phyloP scores from a whole-genome alignment of 495 filamentous ascomycete genomes.

The Aspergillus homomorphus region DNA sequence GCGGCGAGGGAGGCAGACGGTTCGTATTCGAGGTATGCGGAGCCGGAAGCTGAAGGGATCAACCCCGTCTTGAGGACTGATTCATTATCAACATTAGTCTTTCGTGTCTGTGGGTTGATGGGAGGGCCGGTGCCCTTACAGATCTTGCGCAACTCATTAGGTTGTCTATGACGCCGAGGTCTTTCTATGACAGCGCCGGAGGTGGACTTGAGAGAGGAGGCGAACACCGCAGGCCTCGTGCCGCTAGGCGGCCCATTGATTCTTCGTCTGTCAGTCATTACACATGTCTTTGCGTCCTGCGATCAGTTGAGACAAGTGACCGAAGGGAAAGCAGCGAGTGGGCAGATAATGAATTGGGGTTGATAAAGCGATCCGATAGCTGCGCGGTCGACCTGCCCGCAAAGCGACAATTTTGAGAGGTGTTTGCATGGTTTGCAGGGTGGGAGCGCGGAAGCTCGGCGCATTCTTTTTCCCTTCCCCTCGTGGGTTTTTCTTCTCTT shows the following conservation, averaged over 20 bases:
- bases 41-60: slow-evolving; percentile 89
- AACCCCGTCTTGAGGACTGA: slow-evolving; percentile 87
- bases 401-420: slow-evolving; percentile 35
- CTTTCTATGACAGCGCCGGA: slow-evolving; percentile 36
- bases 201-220: slow-evolving; percentile 39
- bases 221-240: slow-evolving; percentile 72
- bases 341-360: slow-evolving; percentile 7
- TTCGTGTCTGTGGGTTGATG: slow-evolving; percentile 14
- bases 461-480: slow-evolving; percentile 24
- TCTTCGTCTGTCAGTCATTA: slow-evolving; percentile 82
- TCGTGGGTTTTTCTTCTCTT: slow-evolving; percentile 26
- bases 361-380: slow-evolving; percentile 3
- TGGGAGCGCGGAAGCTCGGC: slow-evolving; percentile 16
- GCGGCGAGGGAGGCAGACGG: slow-evolving; percentile 49
- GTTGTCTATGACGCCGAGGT: slow-evolving; percentile 51
- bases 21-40: slow-evolving; percentile 88
- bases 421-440: slow-evolving; percentile 45
- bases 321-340: slow-evolving; percentile 2
- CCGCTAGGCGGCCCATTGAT: slow-evolving; percentile 83
- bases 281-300: slow-evolving; percentile 20
- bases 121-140: slow-evolving; percentile 57
- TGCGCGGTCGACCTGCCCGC: slow-evolving; percentile 29
- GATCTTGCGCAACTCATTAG: slow-evolving; percentile 73
- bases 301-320: slow-evolving; percentile 9
- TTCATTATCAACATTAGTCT: not conserved